Conservation (phyloP, 768 basidiomycete genomes). For the Hirschioporus abietinus region DNA sequence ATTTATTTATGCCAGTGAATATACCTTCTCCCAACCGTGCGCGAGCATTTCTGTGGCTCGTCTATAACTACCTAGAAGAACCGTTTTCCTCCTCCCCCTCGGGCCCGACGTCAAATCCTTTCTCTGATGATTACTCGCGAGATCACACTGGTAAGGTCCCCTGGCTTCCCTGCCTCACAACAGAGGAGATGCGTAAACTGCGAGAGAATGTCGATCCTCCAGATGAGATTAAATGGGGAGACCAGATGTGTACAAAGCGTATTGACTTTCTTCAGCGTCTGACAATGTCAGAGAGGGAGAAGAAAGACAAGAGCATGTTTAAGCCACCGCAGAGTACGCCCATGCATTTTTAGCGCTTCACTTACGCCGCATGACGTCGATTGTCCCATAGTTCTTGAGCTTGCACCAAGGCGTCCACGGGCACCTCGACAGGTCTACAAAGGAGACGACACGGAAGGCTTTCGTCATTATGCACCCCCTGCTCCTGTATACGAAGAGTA, state of each 20-base stretch:
- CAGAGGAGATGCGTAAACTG: constrained; percentile 22
- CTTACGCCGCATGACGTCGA: not conserved
- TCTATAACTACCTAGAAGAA: constrained; percentile 77
- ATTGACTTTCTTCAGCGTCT: constrained; percentile 30
- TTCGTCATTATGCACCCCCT: constrained; percentile 1
- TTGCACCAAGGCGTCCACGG: not conserved
- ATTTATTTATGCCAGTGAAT: constrained; percentile 76
- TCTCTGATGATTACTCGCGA: constrained; percentile 60
- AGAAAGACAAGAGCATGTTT: constrained; percentile 13
- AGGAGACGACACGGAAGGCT: constrained; percentile 7
- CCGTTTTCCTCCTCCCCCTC: constrained; percentile 28
- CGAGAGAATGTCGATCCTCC: constrained; percentile 39
- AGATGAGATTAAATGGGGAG: constrained; percentile 36
- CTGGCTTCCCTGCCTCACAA: constrained; percentile 33
- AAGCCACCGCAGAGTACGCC: constrained; percentile 9
- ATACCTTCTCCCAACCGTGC: constrained; percentile 72
- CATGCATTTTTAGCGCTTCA: not conserved
- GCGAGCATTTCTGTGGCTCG: constrained; percentile 74
- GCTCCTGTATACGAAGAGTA: not conserved
- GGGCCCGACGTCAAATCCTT: constrained; percentile 55
- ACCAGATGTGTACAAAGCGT: constrained; percentile 34
- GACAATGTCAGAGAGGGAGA: constrained; percentile 18
- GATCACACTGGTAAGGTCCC: constrained; percentile 61
- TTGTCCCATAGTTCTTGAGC: not conserved
- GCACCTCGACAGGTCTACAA: constrained; percentile 12